Evolutionary conservation across 441 rosid genomes (phyloP).

Genomic region (Bocquillonia castaneifolia): DNA sequence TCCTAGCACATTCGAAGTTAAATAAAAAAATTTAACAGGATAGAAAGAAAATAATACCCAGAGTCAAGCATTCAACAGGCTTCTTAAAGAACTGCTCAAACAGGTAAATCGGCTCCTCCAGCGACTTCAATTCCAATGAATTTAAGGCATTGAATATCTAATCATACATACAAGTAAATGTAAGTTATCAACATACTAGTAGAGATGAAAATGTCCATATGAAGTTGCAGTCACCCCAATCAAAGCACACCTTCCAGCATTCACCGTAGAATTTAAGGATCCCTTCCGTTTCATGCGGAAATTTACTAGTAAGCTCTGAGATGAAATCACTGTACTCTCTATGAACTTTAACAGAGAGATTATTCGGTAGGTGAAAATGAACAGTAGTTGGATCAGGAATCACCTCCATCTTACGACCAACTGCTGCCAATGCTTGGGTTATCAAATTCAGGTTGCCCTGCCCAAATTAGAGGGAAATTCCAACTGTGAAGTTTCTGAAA

Average conservation of each 20-base stretch:
- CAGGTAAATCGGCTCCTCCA: conserved; percentile 91
- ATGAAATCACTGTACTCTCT: conserved; percentile 64
- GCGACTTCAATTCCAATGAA: conserved; percentile 83
- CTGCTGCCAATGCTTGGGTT: conserved; percentile 82
- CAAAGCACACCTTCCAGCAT: conserved; percentile 80
- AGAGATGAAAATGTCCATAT: conserved; percentile 4
- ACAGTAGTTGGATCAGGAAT: conserved; percentile 93
- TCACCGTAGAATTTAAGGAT: conserved; percentile 68
- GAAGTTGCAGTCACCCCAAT: conserved; percentile 26
- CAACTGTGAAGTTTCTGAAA: conserved; percentile 1
- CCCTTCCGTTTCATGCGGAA: conserved; percentile 87
- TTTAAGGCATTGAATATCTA: conserved; percentile 89
- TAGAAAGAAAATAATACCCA: conserved; percentile 40
- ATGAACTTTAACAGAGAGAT: conserved; percentile 73
- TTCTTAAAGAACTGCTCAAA: conserved; percentile 92
- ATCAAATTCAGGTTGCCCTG: conserved; percentile 94
- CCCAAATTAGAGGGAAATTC: conserved; percentile 25
- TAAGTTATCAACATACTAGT: conserved; percentile 23
- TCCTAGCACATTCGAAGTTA: too few species aligned
- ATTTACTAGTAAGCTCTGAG: conserved; percentile 54
- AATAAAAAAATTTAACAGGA: too few species aligned
- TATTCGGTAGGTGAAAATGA: conserved; percentile 83
- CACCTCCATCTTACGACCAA: conserved; percentile 83
- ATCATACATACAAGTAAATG: conserved; percentile 8
- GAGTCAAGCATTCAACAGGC: conserved; percentile 85